phyloP scores from a whole-genome alignment of 2,329 filamentous ascomycete species.

The Phyllosticta ampelicida region DNA sequence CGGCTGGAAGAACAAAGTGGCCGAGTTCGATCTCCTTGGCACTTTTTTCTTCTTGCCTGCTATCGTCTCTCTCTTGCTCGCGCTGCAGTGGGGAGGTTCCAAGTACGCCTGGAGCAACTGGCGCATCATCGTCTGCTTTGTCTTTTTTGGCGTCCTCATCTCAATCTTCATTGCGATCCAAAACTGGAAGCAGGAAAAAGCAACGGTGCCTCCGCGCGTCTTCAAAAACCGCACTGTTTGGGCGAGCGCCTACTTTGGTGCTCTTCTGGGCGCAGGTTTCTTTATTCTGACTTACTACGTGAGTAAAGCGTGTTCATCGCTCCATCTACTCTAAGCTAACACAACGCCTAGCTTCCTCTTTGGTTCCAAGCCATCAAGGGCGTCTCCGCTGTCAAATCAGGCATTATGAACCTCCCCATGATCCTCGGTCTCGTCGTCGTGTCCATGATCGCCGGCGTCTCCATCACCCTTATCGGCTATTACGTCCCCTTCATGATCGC shows the following conservation, averaged over 20 bases:
- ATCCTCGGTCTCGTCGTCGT: constrained; percentile 36
- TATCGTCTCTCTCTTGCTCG: constrained; percentile 39
- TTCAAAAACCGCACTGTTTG: constrained; percentile 36
- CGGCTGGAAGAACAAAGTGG: constrained; percentile 28
- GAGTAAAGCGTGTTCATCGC: constrained; percentile 14
- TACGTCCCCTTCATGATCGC: constrained; percentile 40
- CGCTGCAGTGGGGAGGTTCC: constrained; percentile 41
- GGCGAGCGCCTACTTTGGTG: constrained; percentile 31
- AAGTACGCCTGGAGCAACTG: constrained; percentile 36
- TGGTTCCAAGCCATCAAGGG: constrained; percentile 43
- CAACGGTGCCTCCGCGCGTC: constrained; percentile 29
- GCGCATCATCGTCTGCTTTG: constrained; percentile 37
- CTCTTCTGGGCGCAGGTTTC: constrained; percentile 33
- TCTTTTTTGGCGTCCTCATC: constrained; percentile 34
- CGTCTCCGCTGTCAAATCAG: constrained; percentile 34
- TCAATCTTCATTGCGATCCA: constrained; percentile 33
- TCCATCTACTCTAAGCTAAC: constrained; percentile 10
- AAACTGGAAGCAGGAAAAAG: constrained; percentile 33
- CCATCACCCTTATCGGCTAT: constrained; percentile 35
- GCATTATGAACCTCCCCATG: constrained; percentile 38
- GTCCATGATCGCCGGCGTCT: constrained; percentile 28
- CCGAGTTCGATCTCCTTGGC: constrained; percentile 38
- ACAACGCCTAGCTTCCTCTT: constrained; percentile 21
- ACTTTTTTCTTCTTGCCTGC: constrained; percentile 34
- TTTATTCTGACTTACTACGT: constrained; percentile 37